phyloP scores from a whole-genome alignment of 2,329 filamentous ascomycete species.

The Phialophora chinensis region DNA sequence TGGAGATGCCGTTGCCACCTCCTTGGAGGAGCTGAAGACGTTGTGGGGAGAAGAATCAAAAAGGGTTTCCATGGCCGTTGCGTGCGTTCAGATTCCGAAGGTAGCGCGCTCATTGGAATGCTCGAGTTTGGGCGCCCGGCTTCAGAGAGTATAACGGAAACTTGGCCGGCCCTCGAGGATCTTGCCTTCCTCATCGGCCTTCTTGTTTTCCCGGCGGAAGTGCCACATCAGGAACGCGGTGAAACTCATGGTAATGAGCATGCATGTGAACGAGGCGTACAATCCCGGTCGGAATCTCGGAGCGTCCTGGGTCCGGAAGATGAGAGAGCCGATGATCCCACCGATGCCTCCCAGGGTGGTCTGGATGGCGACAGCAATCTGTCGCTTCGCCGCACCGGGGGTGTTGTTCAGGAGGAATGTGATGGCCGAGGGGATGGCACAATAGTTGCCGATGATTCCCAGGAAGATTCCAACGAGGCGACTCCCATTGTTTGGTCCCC shows the following conservation, averaged over 20 bases:
- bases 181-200: constrained; percentile 54
- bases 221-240: constrained; percentile 55
- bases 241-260: constrained; percentile 61
- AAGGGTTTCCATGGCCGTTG: too few relatives aligned
- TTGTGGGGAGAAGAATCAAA: too few relatives aligned
- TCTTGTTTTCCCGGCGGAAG: constrained; percentile 59
- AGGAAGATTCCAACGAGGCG: constrained; percentile 33
- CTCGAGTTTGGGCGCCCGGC: too few relatives aligned
- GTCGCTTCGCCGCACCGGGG: constrained; percentile 13
- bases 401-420: constrained; percentile 18
- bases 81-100: too few relatives aligned
- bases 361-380: constrained; percentile 10
- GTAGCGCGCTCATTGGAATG: too few relatives aligned
- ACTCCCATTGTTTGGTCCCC: constrained; percentile 9
- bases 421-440: constrained; percentile 8
- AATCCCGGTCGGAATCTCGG: constrained; percentile 44
- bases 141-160: constrained; percentile 46
- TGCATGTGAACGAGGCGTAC: constrained; percentile 45
- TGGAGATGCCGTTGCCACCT: too few relatives aligned
- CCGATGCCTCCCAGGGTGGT: constrained; percentile 63
- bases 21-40: too few relatives aligned
- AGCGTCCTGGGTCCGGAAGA: constrained; percentile 62
- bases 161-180: constrained; percentile 55
- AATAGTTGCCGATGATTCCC: constrained; percentile 8
- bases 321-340: constrained; percentile 74